phyloP scores from a whole-genome alignment of 495 filamentous ascomycete species.

The Neurospora sp. region DNA sequence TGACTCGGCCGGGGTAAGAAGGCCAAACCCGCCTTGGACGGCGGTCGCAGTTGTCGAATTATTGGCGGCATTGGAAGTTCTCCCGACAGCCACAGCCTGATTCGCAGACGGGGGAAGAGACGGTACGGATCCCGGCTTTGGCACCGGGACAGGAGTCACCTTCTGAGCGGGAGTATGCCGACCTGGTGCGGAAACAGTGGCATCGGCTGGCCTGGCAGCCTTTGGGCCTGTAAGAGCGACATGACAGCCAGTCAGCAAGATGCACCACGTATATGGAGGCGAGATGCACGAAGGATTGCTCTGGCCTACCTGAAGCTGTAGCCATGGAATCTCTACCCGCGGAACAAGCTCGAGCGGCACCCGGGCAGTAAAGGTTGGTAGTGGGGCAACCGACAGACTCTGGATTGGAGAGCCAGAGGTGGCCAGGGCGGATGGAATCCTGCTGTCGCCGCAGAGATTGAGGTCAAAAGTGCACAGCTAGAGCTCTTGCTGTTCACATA shows the following conservation, averaged over 20 bases:
- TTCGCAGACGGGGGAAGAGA: conserved; percentile 7
- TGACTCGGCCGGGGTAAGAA: conserved; percentile 10
- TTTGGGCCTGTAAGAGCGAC: conserved; percentile 7
- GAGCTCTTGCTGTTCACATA: background rate
- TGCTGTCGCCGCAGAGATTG: background rate
- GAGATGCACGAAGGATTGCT: background rate
- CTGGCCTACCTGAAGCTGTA: conserved; percentile 12
- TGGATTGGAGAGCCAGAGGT: background rate
- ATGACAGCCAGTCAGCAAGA: conserved; percentile 7
- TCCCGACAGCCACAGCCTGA: conserved; percentile 1
- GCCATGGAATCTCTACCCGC: conserved; percentile 1
- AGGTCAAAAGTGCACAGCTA: background rate
- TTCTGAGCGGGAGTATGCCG: conserved; percentile 7
- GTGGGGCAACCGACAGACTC: background rate
- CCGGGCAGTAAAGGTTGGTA: background rate
- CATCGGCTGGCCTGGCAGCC: conserved; percentile 4
- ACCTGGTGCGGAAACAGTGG: background rate
- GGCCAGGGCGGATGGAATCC: background rate
- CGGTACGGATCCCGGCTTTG: conserved; percentile 14
- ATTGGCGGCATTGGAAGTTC: background rate
- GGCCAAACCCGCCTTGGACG: conserved; percentile 6
- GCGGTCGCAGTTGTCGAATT: background rate
- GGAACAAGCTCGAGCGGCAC: background rate
- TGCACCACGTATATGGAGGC: background rate
- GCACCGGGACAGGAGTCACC: conserved; percentile 15